Evolutionary conservation across 2,329 filamentous ascomycete species (phyloP).

Genomic region (Colletotrichum paranaense): DNA sequence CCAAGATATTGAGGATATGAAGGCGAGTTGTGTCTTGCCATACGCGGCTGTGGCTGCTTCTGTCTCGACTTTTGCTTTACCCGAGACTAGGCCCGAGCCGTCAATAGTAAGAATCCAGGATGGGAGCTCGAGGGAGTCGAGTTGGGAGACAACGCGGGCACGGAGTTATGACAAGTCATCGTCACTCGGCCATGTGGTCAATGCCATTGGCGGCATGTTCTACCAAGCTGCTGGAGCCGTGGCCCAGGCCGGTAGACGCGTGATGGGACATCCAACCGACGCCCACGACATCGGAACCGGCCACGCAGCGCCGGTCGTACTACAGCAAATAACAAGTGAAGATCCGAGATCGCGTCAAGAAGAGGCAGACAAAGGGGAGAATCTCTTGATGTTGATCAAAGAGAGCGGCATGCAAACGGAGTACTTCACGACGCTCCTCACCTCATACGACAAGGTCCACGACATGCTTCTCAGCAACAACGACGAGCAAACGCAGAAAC

Average conservation of each 20-base stretch:
- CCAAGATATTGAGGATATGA: conserved; percentile 4
- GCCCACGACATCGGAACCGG: neutral
- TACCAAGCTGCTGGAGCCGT: neutral
- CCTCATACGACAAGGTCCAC: neutral
- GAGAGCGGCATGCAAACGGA: neutral
- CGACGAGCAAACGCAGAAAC: neutral
- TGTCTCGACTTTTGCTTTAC: neutral
- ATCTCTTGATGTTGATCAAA: neutral
- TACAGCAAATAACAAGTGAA: neutral
- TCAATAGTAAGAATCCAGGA: neutral
- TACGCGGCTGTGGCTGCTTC: neutral
- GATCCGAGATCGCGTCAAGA: neutral
- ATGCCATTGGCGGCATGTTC: neutral
- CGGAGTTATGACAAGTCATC: neutral
- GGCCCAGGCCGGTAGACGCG: neutral
- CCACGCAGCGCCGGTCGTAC: too few species aligned
- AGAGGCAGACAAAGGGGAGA: neutral
- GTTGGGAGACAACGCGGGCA: neutral
- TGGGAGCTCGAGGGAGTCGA: neutral
- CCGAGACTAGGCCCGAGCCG: neutral
- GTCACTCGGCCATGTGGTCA: neutral
- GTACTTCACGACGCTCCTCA: conserved; percentile 5
- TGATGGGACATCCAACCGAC: neutral
- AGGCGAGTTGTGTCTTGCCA: neutral
- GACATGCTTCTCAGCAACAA: neutral